Evolutionary conservation across 163 green algal species (phyloP).

Genomic region (Trebouxia gelatinosa): DNA sequence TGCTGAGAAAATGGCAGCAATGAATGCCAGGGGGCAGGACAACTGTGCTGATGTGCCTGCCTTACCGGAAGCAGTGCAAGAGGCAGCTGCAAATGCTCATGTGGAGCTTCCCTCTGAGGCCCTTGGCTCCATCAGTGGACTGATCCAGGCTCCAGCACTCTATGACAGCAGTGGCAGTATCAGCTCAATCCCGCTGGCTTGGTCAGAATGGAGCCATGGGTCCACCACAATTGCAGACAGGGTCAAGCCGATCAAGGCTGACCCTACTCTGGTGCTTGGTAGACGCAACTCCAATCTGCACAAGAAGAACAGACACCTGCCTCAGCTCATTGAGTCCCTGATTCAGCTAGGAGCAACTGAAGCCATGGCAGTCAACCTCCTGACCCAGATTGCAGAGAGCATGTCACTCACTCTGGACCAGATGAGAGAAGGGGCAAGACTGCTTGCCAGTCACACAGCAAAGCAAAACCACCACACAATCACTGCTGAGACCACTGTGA

Average conservation of each 20-base stretch:
- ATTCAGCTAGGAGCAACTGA: no score
- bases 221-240: constrained; percentile 8
- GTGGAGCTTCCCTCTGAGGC: not conserved
- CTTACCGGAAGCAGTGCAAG: not conserved
- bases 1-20: constrained; percentile 2
- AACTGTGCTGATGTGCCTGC: not conserved
- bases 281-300: constrained; percentile 15
- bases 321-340: no score
- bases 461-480: constrained; percentile 1
- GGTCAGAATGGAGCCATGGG: not conserved
- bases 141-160: not conserved
- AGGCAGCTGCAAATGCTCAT: not conserved
- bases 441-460: constrained; percentile 15
- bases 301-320: constrained; percentile 15
- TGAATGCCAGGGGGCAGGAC: not conserved
- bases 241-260: constrained; percentile 13
- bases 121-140: not conserved
- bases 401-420: constrained; percentile 13
- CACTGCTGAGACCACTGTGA: constrained; percentile 6
- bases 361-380: constrained; percentile 7
- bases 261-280: not conserved
- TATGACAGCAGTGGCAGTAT: not conserved
- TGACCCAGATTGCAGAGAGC: not conserved
- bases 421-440: constrained; percentile 12
- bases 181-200: not conserved